Base-by-base conservation (phyloP, 2,329 filamentous ascomycete genomes). In the Phialophora chinensis region DNA sequence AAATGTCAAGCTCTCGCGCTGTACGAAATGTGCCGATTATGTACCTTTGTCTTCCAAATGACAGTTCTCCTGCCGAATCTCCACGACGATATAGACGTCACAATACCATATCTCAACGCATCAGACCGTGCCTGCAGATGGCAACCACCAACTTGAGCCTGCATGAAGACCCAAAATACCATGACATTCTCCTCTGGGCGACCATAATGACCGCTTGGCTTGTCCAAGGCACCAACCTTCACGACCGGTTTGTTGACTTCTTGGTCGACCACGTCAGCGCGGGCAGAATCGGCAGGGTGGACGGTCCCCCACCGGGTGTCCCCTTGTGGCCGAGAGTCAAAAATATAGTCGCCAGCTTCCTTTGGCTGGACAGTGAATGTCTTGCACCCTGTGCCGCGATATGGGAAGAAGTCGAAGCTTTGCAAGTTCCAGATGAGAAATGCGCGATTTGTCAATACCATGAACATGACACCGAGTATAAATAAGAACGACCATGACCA, bases 361-460 rank as follows among this genome's bases (percentile, higher is more conserved):
- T 64, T 8, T 64, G 62, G 62, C 23, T 64, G 25, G 53, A 59
- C 4, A 64, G 62, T 59, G 62, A 64, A 23, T 64, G 62, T n/a
- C 53, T 38, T 12, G 25, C 33, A n/a, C 54, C 62, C 7, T 64
- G 54, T 20, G 33, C 52, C 10, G n/a, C 17, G 14, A 42, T 64
- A 10, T 64, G 62, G 62, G 20, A 64, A 53, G 62, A 58, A 27
- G 62, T 53, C 14, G 49, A 52, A 29, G 54, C 42, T 29, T 53
- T 14, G 3, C 53, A 23, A 23, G 27, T 50, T 49, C 54, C 42
- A 12, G 25, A 52, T 42, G 38, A 49, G 54, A 54, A 50, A 17
- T 50, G 54, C 25, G 62, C 35, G 29, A 31, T 60, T 25, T 50
- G 42, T 20, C 6, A 4, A 23, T 27, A 27, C 4, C 27, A 27